Base-by-base conservation (phyloP, 345 rosid species). In the Atalantia buxifolia region DNA sequence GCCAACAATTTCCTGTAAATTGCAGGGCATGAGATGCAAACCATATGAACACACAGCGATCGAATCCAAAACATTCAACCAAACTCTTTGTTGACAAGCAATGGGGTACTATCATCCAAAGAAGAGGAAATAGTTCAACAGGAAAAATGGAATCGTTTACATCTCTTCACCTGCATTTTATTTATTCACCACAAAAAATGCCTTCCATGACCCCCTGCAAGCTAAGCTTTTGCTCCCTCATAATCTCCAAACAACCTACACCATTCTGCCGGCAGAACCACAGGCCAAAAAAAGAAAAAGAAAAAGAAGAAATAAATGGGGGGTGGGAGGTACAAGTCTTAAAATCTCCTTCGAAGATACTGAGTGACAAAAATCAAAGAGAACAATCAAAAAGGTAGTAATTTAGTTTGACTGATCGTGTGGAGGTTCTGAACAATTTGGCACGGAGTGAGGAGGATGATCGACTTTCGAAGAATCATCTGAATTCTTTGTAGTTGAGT, bases 91-190 rank as follows among this genome's bases (percentile, higher is more conserved):
- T 38, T 9, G 30, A 72, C 50, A 63, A 76, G 40, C 36, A 53
- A 50, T n/a, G 57, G 22, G 57, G 2, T 4, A 53, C 5, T 36
- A 75, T 60, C 53, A 57, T 19, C 42, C 50, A 66, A 76, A 22
- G 55, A 62, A 42, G 68, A 45, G 27, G 38, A 33, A 19, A 50
- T 13, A 74, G 66, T 74, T 61, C 60, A 40, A 62, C 70, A 21
- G 31, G 63, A 33, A 62, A 70, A 56, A 30, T 55, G 42, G 71
- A 67, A 79, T 76, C 57, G 79, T 66, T 55, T 64, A 74, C 83
- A 80, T 74, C 66, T 77, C 75, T 55, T 79, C 85, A 82, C 87
- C 85, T 80, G 87, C 85, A 76, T 67, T 82, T 82, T 85, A 82
- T 82, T 85, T 77, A 77, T 79, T 82, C 85, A 80, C 75, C 74